Evolutionary conservation across 2,329 filamentous ascomycete genomes (phyloP).

Genomic region (Aspergillus chevalieri): DNA sequence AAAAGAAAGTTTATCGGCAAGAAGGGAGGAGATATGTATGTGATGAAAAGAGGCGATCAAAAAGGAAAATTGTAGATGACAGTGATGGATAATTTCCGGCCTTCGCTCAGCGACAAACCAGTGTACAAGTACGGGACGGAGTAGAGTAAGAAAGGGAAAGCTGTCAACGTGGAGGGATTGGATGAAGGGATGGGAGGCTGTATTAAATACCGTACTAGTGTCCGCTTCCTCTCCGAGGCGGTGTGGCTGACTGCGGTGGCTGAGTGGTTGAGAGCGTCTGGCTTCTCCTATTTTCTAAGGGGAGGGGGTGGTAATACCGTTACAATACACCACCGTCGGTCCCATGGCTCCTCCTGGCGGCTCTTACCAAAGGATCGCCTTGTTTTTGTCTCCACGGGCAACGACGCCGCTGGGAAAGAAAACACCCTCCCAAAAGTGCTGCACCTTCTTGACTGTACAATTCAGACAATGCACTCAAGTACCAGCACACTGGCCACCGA

Average conservation of each 20-base stretch:
- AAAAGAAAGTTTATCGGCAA: conserved; percentile 5
- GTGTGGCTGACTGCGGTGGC: background rate
- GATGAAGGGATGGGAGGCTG: background rate
- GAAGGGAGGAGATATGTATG: conserved; percentile 18
- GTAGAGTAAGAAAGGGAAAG: conserved; percentile 8
- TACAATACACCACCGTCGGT: conserved; percentile 4
- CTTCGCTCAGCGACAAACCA: conserved; percentile 34
- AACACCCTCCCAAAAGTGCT: background rate
- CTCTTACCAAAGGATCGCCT: background rate
- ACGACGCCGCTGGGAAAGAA: background rate
- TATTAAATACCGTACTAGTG: background rate
- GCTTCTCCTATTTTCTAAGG: conserved; percentile 4
- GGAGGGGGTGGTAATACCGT: background rate
- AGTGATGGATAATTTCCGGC: conserved; percentile 25
- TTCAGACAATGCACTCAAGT: too few relatives aligned
- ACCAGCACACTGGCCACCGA: too few relatives aligned
- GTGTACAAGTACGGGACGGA: conserved; percentile 6
- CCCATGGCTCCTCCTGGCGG: background rate
- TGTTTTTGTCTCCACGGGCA: background rate
- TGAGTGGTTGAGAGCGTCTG: conserved; percentile 30
- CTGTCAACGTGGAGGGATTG: conserved; percentile 1
- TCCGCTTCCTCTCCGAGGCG: background rate
- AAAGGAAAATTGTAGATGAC: conserved; percentile 23
- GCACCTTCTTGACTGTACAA: background rate
- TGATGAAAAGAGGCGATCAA: conserved; percentile 5